Base-by-base conservation (phyloP, 805 yeast genomes). In the Ogataea wickerhamii region DNA sequence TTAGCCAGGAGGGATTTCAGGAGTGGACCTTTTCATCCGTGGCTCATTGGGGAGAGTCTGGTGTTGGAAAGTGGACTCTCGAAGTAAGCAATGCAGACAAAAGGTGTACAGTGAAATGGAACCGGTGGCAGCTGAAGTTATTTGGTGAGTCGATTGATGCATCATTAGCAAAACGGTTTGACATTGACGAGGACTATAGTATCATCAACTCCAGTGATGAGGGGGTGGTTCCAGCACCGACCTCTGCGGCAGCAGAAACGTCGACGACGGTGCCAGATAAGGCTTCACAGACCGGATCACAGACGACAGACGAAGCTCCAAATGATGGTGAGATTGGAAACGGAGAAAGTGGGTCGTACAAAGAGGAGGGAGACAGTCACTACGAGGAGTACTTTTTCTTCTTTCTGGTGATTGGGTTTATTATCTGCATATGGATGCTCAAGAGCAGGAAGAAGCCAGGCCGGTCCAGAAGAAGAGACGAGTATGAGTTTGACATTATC, bases 21-120 rank as follows among this genome's bases (percentile, higher is more conserved):
- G 70, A 83, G 49, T 93, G 98, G 98, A 84, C 86, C 1, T 93
- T 93, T 56, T 87, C 89, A 87, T 76, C 91, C 8, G 98, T 93
- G n/a, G 97, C 95, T 1, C 98, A 93, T 59, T 93, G 98, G 97
- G 96, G 96, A 27, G 89, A 82, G 50, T 34, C 56, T 2, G 91
- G 89, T 2, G 61, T 62, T 18, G 99, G 99, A 8, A 77, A 73
- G 4, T 93, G 98, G 98, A 77, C 62, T 25, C 51, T 93, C 14
- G 76, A 71, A 47, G 89, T 89, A 2, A 53, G 58, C n/a, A 72
- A 74, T 34, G 61, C 64, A 26, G 61, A 56, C 14, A 66, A 59
- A 6, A 60, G 53, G 1, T 64, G 67, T 39, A 54, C 56, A 2
- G 59, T 71, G 2, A 63, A 53, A 1, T 69, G 93, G 28, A 63